phyloP scores from a whole-genome alignment of 129 eudicot genomes.

The carrot (Daucus carota) region DH1_v3.0 NC_030382.2:55854501-55855000 shows the following conservation, averaged over 20 bases:
- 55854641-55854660: too few relatives aligned
- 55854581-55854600: neutral
- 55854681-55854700: too few relatives aligned
- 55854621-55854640: too few relatives aligned
- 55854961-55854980: constrained; percentile 68
- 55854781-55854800: neutral
- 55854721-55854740: too few relatives aligned
- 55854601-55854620: neutral
- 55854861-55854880: constrained; percentile 64
- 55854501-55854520: constrained; percentile 43
- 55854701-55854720: too few relatives aligned
- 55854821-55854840: constrained; percentile 91
- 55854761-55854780: too few relatives aligned
- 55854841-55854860: constrained; percentile 71
- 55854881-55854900: constrained; percentile 85
- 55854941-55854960: constrained; percentile 73
- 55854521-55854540: constrained; percentile 59
- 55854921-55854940: constrained; percentile 67
- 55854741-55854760: too few relatives aligned
- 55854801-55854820: constrained; percentile 93
- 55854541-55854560: constrained; percentile 60
- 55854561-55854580: constrained; percentile 38
- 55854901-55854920: constrained; percentile 60
- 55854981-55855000: constrained; percentile 86
- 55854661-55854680: neutral